phyloP scores from a whole-genome alignment of 2,329 filamentous ascomycete genomes.

The Stagonosporopsis vannaccii region DNA sequence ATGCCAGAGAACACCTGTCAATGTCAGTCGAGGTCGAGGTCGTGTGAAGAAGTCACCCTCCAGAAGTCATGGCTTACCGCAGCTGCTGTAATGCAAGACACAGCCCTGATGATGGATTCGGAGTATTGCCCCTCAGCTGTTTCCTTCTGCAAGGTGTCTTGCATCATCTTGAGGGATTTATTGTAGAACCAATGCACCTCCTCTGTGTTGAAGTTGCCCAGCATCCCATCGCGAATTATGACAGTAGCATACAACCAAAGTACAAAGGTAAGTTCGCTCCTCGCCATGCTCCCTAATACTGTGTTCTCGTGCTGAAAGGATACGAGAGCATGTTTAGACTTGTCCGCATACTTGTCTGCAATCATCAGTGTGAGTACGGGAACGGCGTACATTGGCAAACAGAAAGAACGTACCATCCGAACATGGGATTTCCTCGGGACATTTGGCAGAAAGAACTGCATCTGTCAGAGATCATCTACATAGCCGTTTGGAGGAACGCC shows the following conservation, averaged over 20 bases:
- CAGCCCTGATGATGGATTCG: conserved; percentile 23
- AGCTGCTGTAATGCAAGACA: conserved; percentile 29
- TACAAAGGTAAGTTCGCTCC: conserved; percentile 26
- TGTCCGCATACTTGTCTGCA: conserved; percentile 30
- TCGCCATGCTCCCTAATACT: conserved; percentile 27
- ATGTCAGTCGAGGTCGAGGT: background rate
- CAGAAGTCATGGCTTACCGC: conserved; percentile 20
- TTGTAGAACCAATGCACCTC: conserved; percentile 28
- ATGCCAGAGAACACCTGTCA: conserved; percentile 22
- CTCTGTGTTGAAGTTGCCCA: conserved; percentile 17
- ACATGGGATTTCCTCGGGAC: conserved; percentile 31
- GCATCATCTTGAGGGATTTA: conserved; percentile 23
- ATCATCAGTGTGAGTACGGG: background rate
- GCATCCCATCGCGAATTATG: conserved; percentile 26
- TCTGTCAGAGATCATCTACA: background rate
- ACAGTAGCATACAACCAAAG: conserved; percentile 33
- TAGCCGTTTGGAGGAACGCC: background rate
- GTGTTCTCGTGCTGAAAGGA: conserved; percentile 27
- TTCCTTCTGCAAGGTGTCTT: conserved; percentile 23
- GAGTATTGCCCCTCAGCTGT: conserved; percentile 18
- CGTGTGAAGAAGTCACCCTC: no score
- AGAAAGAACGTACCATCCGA: conserved; percentile 5
- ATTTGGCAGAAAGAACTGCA: conserved; percentile 26
- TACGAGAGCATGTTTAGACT: conserved; percentile 14
- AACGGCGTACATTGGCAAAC: no score